Evolutionary conservation across 2,329 filamentous ascomycete species (phyloP), one percentile per base, ranked within the genome.

Genomic region (Alternaria ventricosa): DNA sequence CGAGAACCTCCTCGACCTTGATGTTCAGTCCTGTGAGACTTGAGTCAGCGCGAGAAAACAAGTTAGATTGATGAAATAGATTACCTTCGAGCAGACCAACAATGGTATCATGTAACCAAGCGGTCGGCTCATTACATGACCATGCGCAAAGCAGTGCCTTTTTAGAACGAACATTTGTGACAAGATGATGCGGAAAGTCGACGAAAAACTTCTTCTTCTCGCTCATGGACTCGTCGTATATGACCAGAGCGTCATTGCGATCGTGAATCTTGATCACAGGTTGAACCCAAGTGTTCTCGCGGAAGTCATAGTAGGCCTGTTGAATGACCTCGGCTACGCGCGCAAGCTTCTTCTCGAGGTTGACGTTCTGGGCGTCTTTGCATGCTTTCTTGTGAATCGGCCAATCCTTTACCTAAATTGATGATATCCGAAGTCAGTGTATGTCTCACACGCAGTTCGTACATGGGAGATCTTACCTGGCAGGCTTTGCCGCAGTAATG

Each of bases 221-320:
- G n/a, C 25, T 6, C 33, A 12, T 18, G 6, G 13, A 9, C 27
- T 25, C 36, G 9, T 57, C 22, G 9, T 33, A 12, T 0, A 60
- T 23, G 0, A 44, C 22, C 1, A 65, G 4, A 2, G 9, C 51
- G 12, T 36, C n/a, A 5, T 45, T n/a, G 0, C 20, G 10, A 3
- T 30, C 51, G 2, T 51, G 8, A 11, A 63, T 11, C 2, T 41
- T 56, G 4, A 15, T 6, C 0, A 62, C 12, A 13, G 36, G 46
- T 2, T 5, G 51, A 6, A 55, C 27, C 65, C 59, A 63, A 4
- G 59, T 67, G 20, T 50, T 60, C 12, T 63, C 25, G n/a, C 57
- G 54, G 33, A 67, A 65, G 11, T 25, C 12, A 36, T 62, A 46
- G n/a, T 60, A 67, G 6, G 53, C 62, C 6, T 54, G 22, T 1